Evolutionary conservation across 768 basidiomycete genomes (phyloP), one percentile per base, ranked within the genome.

Genomic region (Tricholoma matsutake): DNA sequence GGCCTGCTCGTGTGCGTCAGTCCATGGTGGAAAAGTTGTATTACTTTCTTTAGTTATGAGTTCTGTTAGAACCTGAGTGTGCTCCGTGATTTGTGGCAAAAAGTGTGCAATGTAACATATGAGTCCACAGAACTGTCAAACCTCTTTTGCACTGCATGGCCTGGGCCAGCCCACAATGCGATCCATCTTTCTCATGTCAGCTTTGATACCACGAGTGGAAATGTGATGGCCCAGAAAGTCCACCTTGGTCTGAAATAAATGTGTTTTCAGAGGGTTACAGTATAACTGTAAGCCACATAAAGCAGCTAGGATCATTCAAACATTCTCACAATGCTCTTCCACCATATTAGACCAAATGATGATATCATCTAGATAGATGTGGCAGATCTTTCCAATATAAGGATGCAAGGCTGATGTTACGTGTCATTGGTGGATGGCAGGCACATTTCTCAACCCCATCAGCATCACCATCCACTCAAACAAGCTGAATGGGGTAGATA

Each of bases 91-190:
- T 0, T 54, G 52, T 0, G 76, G 76, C 0, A 78, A 63, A 59
- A 75, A 75, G 2, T 65, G 49, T 0, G 71, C 60, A 0, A 78
- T 53, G 57, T 76, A 79, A 0, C 68, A 61, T 0, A 70, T 69
- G 0, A 79, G 59, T 0, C 77, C 75, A 0, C 79, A 60, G 58
- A 77, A 79, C 4, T 35, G 55, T 8, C 18, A 10, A 34, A 56
- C 55, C 3, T 56, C 34, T 20, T 34, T 56, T 0, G 22, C 31
- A 28, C 14, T 20, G 6, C 41, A 6, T 14, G 55, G 37, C 13
- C 6, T 2, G 16, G 55, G 55, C 55, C 55, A 56, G 10, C 11
- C 31, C 0, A 39, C 5, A 14, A 56, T 39, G 35, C n/a, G 11
- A 10, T 35, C 35, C 3, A 28, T 41, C 11, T 56, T 56, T 9